Conservation (phyloP, 805 yeast genomes). For the Suhomyces sp. region DNA sequence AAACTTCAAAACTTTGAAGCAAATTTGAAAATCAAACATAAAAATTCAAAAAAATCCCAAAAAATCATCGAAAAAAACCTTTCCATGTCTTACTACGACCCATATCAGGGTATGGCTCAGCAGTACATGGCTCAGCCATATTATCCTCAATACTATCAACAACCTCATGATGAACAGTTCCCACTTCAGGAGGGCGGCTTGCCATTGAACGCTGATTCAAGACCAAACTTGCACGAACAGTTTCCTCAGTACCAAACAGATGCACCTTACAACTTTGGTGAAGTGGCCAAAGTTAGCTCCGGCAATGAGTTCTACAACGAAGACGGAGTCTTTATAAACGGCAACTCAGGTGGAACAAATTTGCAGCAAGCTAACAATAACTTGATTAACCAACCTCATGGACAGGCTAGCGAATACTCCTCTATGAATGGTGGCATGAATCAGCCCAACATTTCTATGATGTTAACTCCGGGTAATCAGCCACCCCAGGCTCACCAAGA, state of each 20-base stretch:
- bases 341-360: slow-evolving; percentile 10
- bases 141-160: slow-evolving; percentile 30
- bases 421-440: neutral
- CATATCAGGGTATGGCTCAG: slow-evolving; percentile 38
- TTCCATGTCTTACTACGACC: slow-evolving; percentile 41
- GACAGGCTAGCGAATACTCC: slow-evolving; percentile 1
- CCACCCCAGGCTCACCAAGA: slow-evolving; percentile 8
- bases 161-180: slow-evolving; percentile 6
- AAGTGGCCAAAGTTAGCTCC: slow-evolving; percentile 3
- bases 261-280: slow-evolving; percentile 11
- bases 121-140: slow-evolving; percentile 35
- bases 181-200: slow-evolving; percentile 4
- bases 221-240: slow-evolving; percentile 17
- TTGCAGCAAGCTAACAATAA: neutral
- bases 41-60: neutral
- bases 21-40: neutral
- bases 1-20: neutral
- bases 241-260: slow-evolving; percentile 20
- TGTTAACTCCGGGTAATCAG: slow-evolving; percentile 1
- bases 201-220: slow-evolving; percentile 14
- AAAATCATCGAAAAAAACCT: neutral
- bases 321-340: slow-evolving; percentile 13
- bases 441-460: slow-evolving; percentile 3
- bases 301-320: slow-evolving; percentile 21
- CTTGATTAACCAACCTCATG: slow-evolving; percentile 5